Percentiles rank a stretch among this genome's conserved stretches.
Conservation (phyloP, 2,329 filamentous ascomycete genomes). For the Incumbomyces delicatus region DNA sequence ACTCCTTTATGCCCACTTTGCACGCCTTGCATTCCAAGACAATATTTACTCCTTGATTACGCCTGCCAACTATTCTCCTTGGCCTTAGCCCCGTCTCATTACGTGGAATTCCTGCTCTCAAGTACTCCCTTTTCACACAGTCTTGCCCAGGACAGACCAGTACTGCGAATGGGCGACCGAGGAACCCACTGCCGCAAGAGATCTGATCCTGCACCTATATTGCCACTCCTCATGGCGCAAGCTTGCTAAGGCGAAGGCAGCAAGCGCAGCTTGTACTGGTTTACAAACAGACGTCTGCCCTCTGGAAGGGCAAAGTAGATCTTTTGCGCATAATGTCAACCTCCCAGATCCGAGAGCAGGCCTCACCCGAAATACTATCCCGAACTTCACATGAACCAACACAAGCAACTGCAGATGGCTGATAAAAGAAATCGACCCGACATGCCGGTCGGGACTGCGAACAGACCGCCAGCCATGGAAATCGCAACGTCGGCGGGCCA, state of each 20-base stretch:
- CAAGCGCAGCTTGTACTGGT: background rate
- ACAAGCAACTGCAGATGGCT: background rate
- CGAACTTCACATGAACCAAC: background rate
- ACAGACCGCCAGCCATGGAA: background rate
- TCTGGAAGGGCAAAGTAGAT: background rate
- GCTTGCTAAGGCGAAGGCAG: background rate
- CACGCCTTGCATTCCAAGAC: background rate
- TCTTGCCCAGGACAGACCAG: background rate
- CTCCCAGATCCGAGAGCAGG: too few relatives aligned
- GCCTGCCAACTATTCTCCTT: background rate
- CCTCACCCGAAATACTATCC: too few relatives aligned
- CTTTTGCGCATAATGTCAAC: too few relatives aligned
- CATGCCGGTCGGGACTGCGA: background rate
- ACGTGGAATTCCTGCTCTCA: background rate
- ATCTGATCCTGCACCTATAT: background rate
- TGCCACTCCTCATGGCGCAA: background rate
- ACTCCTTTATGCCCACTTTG: conserved; percentile 2
- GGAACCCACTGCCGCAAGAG: background rate
- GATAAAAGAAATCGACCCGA: background rate
- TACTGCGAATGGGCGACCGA: background rate
- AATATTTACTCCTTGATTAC: background rate
- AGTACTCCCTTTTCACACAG: background rate
- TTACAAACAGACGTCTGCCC: background rate
- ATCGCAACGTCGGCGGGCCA: background rate
- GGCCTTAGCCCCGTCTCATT: background rate